Evolutionary conservation across 1,284 basidiomycete species (phyloP), one percentile per base, ranked within the genome.

Genomic region (Phlebopus sp.): DNA sequence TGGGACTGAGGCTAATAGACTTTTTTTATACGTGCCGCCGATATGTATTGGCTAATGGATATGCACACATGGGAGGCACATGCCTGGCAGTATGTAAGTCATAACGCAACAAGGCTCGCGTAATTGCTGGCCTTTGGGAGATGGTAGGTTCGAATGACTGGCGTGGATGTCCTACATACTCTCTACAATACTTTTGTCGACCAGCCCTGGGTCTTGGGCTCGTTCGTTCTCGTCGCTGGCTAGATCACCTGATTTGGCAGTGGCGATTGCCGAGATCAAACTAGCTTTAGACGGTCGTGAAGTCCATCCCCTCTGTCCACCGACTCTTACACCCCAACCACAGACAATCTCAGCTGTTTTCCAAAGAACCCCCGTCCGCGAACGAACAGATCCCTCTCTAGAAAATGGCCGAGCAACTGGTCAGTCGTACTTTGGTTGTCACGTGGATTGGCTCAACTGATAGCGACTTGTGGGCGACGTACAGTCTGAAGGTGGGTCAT

Each of bases 331-430:
- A 49, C 32, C 37, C n/a, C 45, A 36, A 37, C 48, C n/a, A 41
- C 49, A 10, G 21, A 23, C 11, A 27, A 50, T 17, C 7, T 2
- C 40, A 37, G 27, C 39, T 18, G 25, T 23, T 35, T n/a, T 19
- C n/a, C 27, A 29, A 35, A 38, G 25, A 45, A 34, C 8, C 10
- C 34, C 42, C n/a, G 37, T 40, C 34, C 19, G 3, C n/a, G 31
- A 47, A 46, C 19, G 36, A 27, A 27, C 39, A 37, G 35, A 51
- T 47, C 40, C 37, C 19, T 47, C 50, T 50, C 51, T 54, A 54
- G 51, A 58, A 54, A 27, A 86, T 86, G 83, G 82, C 82, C 55
- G 82, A 86, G 68, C 81, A 84, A 69, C 66, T 86, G 59, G 84
- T 86, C 60, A 67, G 82, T 74, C 34, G 48, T 37, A 10, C 56